Conservation (phyloP, 805 yeast species). For the Lipomyces sp. region DNA sequence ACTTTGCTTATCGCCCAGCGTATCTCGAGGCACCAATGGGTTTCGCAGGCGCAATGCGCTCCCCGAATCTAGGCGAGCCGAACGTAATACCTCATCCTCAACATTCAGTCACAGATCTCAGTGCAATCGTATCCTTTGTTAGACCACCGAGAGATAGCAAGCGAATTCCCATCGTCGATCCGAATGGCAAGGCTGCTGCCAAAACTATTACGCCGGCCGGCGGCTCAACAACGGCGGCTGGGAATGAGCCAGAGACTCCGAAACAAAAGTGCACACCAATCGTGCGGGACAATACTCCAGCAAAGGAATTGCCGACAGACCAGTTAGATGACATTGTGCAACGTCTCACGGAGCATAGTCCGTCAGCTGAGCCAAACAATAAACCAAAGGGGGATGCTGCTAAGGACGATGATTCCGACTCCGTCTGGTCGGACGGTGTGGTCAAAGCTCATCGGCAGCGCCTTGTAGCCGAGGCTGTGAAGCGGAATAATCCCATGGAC, state of each 20-base stretch:
- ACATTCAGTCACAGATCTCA: constrained; percentile 2
- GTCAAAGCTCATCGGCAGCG: constrained; percentile 17
- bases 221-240: background rate
- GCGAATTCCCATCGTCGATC: constrained; percentile 34
- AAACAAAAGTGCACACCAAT: constrained; percentile 24
- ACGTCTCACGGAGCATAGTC: constrained; percentile 25
- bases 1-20: background rate
- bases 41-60: background rate
- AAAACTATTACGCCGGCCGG: background rate
- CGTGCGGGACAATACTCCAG: constrained; percentile 30
- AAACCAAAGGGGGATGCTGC: background rate
- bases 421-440: constrained; percentile 22
- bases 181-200: constrained; percentile 13
- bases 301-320: constrained; percentile 24
- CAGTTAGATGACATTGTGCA: constrained; percentile 31
- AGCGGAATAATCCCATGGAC: constrained; percentile 10
- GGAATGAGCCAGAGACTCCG: background rate
- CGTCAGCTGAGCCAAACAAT: background rate
- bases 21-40: constrained; percentile 8
- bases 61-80: background rate
- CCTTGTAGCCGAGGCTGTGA: constrained; percentile 16
- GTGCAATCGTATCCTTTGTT: constrained; percentile 10
- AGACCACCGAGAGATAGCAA: constrained; percentile 30
- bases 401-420: constrained; percentile 24
- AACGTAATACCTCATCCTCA: background rate